A percentile compares a stretch with the other conserved stretches of the same genome.
These are phyloP conservation scores for Xylaria sp. DNA, from an alignment of 2,329 filamentous ascomycete genomes.

Conservation along the genomic window DNA sequence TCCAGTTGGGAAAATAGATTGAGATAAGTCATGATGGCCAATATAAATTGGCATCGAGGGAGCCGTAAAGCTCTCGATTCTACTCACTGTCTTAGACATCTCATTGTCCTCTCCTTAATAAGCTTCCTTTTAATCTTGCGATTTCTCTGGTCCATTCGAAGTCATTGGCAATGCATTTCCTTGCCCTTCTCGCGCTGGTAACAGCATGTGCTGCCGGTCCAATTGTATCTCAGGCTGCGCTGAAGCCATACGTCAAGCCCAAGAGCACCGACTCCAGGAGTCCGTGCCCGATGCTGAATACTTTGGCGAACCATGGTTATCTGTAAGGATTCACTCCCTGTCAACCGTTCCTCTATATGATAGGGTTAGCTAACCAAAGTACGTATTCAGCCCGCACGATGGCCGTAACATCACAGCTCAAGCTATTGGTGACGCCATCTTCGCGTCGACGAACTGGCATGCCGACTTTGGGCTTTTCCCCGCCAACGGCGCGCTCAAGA, in stretches of 20 bases:
- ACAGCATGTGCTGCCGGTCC: constrained; percentile 30
- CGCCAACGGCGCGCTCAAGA: constrained; percentile 22
- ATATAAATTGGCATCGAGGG: constrained; percentile 25
- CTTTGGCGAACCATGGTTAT: constrained; percentile 42
- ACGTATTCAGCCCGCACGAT: constrained; percentile 28
- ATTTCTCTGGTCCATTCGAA: neutral
- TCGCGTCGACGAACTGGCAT: constrained; percentile 33
- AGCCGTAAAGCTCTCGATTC: constrained; percentile 3
- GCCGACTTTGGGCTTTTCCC: constrained; percentile 35
- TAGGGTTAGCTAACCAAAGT: constrained; percentile 9
- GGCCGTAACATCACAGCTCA: constrained; percentile 35
- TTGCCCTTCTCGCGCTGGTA: constrained; percentile 30
- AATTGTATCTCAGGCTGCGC: constrained; percentile 20
- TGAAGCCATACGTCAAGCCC: constrained; percentile 37
- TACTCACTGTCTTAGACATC: neutral
- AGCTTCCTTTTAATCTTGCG: neutral
- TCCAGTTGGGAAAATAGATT: neutral
- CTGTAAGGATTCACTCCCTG: constrained; percentile 30
- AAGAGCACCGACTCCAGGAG: constrained; percentile 37
- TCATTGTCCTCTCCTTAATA: neutral
- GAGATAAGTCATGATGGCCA: neutral
- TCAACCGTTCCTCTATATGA: neutral
- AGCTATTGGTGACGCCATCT: constrained; percentile 33
- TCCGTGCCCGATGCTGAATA: constrained; percentile 42
- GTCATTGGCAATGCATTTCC: constrained; percentile 30